Base-by-base conservation (phyloP, 192 early-diverging fungal genomes). In the Backusella psychrophila region DNA sequence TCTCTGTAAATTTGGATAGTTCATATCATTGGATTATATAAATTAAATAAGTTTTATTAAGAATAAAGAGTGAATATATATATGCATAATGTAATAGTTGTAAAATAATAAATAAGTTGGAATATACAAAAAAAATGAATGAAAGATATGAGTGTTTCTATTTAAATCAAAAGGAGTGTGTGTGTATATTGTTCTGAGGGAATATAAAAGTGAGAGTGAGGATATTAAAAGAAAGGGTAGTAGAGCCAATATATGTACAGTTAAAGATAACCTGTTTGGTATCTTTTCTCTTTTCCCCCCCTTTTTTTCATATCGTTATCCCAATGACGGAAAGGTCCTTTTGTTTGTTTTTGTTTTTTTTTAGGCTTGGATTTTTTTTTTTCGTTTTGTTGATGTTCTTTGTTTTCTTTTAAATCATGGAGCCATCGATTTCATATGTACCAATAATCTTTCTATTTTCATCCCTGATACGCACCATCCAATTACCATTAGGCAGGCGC, bases 401-500 rank as follows among this genome's bases (percentile, higher is more conserved):
- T 33, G 31, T 66, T 66, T 66, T 34, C 14, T 3, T 67, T 80
- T 72, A 80, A 41, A 80, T 77, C 79, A 80, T 76, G 34, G 39
- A 73, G 12, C 74, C 72, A 53, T 78, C 72, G 21, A 82, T 71
- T 66, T 82, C 78, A 59, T 82, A 77, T n/a, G 77, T 82, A 11
- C 53, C 75, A 49, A 82, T 42, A 56, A 82, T 82, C 38, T 75
- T 79, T 56, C 81, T 74, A 36, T 82, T 59, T 2, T 59, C 74
- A 33, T 74, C 78, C 69, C 81, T 67, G 23, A 56, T 65, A 15
- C 81, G 74, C 9, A 82, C 76, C 71, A 76, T 63, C 77, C 78
- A 82, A 21, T 76, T 73, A 3, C 81, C 81, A 77, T 82, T 82
- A 36, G 77, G 77, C 5, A 82, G 46, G 29, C 74, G 75, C 26